Evolutionary conservation across 768 basidiomycete genomes (phyloP), one percentile per base, ranked within the genome.

Genomic region (Tubosaeta sp.): DNA sequence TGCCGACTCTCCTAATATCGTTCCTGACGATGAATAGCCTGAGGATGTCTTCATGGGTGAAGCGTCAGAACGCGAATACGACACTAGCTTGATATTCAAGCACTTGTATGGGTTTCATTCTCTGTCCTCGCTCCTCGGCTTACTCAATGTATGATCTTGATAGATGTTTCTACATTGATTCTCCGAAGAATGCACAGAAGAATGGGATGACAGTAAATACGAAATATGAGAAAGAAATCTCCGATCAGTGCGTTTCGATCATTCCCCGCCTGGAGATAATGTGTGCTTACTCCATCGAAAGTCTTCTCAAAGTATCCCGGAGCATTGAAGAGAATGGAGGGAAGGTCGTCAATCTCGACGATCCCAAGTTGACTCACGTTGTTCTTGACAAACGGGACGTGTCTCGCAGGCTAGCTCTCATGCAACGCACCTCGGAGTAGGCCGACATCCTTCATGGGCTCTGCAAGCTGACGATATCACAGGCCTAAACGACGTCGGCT

Each of bases 141-240:
- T 35, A 46, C 46, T 9, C 6, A 14, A 35, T 38, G 5, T 1
- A 16, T 37, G 6, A 33, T 6, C 12, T 46, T 41, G n/a, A 16
- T 48, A 94, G 91, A 56, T 84, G 82, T 59, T 95, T 95, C 69
- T 97, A 97, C 69, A 75, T 98, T 34, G 95, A 98, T 66, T 81
- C 88, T 3, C 79, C 85, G 0, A 75, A 75, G 19, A 92, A 92
- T 60, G 91, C 94, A 0, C 68, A 65, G 8, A 71, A 75, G 64
- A 78, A 91, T 56, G 81, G 77, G 10, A 81, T 95, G 76, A 43
- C 55, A 3, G 74, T 85, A 32, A 80, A 79, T 46, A 65, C 78
- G 43, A 80, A 78, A 65, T 60, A 80, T 38, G 80, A 80, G 60
- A 69, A 71, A 26, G 76, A 74, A 0, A 79, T 90, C 33, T 71